A percentile compares a stretch with the other conserved stretches of the same genome.
Conservation (phyloP, 2,329 filamentous ascomycete species). For the Dothideomycetes sp. region DNA sequence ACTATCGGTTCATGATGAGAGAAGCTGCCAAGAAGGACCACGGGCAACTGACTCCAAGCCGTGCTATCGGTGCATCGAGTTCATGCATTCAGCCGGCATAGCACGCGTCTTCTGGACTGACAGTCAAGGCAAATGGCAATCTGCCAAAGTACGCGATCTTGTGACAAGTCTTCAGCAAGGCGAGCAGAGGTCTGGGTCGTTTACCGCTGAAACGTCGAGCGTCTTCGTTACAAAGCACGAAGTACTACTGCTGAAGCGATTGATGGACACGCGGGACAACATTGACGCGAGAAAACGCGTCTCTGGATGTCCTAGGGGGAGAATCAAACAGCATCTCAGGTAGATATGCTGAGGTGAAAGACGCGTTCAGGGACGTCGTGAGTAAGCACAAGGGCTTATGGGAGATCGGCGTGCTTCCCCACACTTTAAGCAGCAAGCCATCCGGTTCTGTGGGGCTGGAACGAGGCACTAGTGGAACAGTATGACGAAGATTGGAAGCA, state of each 20-base stretch:
- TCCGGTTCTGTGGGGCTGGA: no score
- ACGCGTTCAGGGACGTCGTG: no score
- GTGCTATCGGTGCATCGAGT: constrained; percentile 41
- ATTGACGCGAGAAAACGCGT: background rate
- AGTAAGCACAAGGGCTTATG: no score
- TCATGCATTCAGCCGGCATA: constrained; percentile 42
- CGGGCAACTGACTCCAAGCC: constrained; percentile 29
- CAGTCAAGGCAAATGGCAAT: constrained; percentile 37
- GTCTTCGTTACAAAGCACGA: constrained; percentile 45
- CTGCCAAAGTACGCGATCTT: constrained; percentile 38
- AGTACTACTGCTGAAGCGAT: constrained; percentile 34
- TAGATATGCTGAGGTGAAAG: no score
- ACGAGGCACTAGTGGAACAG: no score
- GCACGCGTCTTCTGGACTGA: constrained; percentile 44
- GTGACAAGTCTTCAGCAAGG: constrained; percentile 37
- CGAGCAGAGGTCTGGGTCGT: no score
- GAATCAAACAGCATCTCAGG: no score
- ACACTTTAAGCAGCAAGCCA: no score
- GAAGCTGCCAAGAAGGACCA: constrained; percentile 2
- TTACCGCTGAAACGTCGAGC: constrained; percentile 15
- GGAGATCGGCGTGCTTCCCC: no score
- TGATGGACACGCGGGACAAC: constrained; percentile 16
- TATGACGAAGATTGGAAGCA: no score
- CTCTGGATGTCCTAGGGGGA: background rate
- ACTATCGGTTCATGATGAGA: no score